Conservation (phyloP, 495 filamentous ascomycete species). For the Endocarpon pusillum region DNA sequence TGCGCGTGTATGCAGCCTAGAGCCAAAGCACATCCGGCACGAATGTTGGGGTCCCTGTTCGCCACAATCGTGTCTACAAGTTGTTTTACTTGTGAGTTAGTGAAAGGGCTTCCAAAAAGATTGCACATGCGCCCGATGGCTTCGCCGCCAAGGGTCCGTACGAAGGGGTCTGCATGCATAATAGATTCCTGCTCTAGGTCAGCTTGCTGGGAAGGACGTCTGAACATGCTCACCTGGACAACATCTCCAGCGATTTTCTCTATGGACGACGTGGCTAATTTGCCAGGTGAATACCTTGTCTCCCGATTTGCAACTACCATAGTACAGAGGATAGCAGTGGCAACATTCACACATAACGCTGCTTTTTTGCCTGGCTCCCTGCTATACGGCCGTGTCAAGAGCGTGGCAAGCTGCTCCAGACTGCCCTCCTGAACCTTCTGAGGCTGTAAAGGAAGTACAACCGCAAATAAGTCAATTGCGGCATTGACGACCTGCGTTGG, state of each 20-base stretch:
- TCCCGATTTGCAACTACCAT: conserved; percentile 75
- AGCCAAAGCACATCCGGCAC: conserved; percentile 86
- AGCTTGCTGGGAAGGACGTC: not conserved
- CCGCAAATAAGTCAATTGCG: conserved; percentile 80
- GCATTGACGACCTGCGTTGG: conserved; percentile 87
- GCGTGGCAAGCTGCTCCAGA: conserved; percentile 79
- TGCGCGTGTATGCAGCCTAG: conserved; percentile 87
- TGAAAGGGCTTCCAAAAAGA: conserved; percentile 73
- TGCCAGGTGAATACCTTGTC: conserved; percentile 50
- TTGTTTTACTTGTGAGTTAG: conserved; percentile 72
- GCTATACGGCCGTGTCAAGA: conserved; percentile 60
- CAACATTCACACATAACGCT: conserved; percentile 80
- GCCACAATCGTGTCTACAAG: conserved; percentile 87
- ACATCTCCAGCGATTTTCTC: conserved; percentile 81
- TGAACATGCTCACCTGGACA: conserved; percentile 33
- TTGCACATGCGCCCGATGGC: conserved; percentile 83
- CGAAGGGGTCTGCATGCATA: conserved; percentile 63
- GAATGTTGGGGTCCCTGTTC: conserved; percentile 80
- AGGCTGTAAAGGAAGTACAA: conserved; percentile 71
- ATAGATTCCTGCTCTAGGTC: conserved; percentile 42
- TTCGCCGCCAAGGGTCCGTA: conserved; percentile 72
- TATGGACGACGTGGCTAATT: conserved; percentile 55
- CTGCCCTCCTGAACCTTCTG: conserved; percentile 90
- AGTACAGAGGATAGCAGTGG: conserved; percentile 59
- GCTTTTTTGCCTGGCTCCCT: conserved; percentile 76